A percentile compares a stretch with the other conserved stretches of the same genome.
phyloP scores from a whole-genome alignment of 352 stramenopile genomes.

The Pythium periplocum region DNA sequence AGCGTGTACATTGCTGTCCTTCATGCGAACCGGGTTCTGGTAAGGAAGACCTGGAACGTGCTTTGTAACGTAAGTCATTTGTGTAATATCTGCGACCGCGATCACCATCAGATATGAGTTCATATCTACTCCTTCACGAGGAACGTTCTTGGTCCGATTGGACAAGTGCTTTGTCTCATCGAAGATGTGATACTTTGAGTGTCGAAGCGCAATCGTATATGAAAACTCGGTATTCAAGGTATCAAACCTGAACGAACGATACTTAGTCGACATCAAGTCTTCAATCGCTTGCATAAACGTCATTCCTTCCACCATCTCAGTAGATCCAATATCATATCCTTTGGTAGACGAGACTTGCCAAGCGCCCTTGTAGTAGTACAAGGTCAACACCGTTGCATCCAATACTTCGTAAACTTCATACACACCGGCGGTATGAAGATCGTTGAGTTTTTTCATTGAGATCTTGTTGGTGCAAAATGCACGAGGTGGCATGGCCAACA shows the following conservation, averaged over 20 bases:
- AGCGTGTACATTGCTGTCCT: neutral
- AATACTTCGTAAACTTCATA: conserved; percentile 5
- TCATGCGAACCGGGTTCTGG: no score
- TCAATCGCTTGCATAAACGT: conserved; percentile 1
- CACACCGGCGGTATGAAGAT: neutral
- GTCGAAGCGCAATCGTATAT: conserved; percentile 3
- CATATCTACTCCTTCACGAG: no score
- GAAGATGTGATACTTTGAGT: conserved; percentile 2
- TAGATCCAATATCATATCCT: neutral
- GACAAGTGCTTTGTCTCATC: conserved; percentile 1
- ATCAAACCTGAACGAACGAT: neutral
- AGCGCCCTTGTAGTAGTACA: neutral
- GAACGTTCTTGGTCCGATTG: no score
- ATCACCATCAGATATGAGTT: conserved; percentile 4
- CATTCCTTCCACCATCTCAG: neutral
- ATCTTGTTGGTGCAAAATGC: conserved; percentile 4
- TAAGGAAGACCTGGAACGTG: neutral
- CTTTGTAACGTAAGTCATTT: neutral
- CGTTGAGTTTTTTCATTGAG: conserved; percentile 3
- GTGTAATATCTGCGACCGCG: neutral
- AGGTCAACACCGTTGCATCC: neutral
- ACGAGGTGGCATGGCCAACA: neutral
- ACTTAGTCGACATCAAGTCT: conserved; percentile 1
- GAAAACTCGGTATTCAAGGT: neutral
- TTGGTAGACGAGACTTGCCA: conserved; percentile 1